A percentile compares a stretch with the other conserved stretches of the same genome.
These are phyloP conservation scores for Penicillium cataractarum DNA, from an alignment of 495 filamentous ascomycete genomes.

Conservation along the genomic window DNA sequence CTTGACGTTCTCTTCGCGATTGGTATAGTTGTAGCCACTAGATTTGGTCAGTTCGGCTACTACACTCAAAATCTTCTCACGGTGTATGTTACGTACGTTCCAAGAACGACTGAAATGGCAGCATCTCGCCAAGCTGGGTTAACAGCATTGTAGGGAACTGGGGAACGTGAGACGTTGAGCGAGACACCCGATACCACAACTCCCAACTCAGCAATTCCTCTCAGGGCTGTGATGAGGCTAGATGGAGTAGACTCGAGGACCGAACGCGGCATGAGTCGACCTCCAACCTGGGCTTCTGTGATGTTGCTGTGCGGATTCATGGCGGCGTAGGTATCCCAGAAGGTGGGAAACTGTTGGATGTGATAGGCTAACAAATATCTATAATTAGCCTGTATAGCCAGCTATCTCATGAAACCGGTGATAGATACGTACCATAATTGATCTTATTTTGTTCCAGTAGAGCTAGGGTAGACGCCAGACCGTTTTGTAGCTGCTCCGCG, in stretches of 20 bases:
- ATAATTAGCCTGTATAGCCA: neutral
- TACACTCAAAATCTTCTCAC: neutral
- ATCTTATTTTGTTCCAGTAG: conserved; percentile 10
- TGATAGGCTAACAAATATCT: conserved; percentile 9
- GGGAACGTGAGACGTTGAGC: conserved; percentile 33
- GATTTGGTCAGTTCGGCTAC: neutral
- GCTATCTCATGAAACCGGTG: neutral
- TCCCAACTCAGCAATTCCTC: conserved; percentile 30
- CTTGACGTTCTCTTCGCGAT: neutral
- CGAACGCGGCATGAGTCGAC: conserved; percentile 55
- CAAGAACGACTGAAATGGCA: conserved; percentile 6
- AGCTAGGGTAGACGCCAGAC: neutral
- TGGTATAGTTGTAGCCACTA: conserved; percentile 14
- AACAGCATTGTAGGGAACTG: conserved; percentile 52
- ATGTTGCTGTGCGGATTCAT: conserved; percentile 40
- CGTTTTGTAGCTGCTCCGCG: conserved; percentile 12
- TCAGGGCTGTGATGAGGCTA: neutral
- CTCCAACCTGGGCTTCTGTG: conserved; percentile 52
- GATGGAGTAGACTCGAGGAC: conserved; percentile 38
- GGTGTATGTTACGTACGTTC: conserved; percentile 7
- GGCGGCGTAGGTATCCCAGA: conserved; percentile 42
- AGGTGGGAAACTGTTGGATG: conserved; percentile 36
- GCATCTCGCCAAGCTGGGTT: conserved; percentile 39
- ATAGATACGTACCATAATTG: conserved; percentile 11
- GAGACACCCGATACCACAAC: conserved; percentile 40